Evolutionary conservation across 768 basidiomycete genomes (phyloP), one percentile per base, ranked within the genome.

Genomic region (Neoboletus subvelutipes): DNA sequence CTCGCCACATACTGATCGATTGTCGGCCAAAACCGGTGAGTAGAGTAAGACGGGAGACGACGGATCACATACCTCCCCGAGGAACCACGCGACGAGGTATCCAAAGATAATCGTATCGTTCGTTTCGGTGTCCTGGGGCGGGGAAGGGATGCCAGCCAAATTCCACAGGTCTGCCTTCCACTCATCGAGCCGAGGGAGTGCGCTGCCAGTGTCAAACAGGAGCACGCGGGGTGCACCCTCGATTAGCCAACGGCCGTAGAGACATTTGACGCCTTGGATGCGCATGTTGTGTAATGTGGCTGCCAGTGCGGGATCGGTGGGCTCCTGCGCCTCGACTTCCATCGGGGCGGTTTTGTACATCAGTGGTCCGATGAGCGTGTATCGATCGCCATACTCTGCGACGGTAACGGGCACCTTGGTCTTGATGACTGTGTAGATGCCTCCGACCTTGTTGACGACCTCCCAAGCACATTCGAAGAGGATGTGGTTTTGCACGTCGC

Each of bases 81-180:
- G 81, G 80, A 99, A 98, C 96, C 97, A 99, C 7, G 96, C 94
- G 51, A 96, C 91, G 60, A 99, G 86, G 73, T 99, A 99, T 15
- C 96, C 96, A 75, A 98, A 95, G 53, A 98, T 79, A 71, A 99
- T 94, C 24, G 95, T 89, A 70, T 99, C 96, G 79, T 99, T 99
- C 24, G 97, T 99, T 74, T 99, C 96, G 68, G 90, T 88, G 73
- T 99, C 96, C 65, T 92, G 92, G 2, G 94, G 92, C 18, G 97
- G 97, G 45, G 91, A 91, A 7, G 97, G 97, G 57, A 99, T 99
- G 46, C 96, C 97, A 11, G 97, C 96, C 48, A 99, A 75, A 73
- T 94, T 97, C 97, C 97, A 99, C 22, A 99, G 83, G 67, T 99
- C 97, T 46, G 88, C 86, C 74, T 99, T 99, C 97, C 97, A 99